These are phyloP conservation scores for Phytophthora litchii DNA, from an alignment of 352 stramenopile species.

Conservation along the genomic window DNA sequence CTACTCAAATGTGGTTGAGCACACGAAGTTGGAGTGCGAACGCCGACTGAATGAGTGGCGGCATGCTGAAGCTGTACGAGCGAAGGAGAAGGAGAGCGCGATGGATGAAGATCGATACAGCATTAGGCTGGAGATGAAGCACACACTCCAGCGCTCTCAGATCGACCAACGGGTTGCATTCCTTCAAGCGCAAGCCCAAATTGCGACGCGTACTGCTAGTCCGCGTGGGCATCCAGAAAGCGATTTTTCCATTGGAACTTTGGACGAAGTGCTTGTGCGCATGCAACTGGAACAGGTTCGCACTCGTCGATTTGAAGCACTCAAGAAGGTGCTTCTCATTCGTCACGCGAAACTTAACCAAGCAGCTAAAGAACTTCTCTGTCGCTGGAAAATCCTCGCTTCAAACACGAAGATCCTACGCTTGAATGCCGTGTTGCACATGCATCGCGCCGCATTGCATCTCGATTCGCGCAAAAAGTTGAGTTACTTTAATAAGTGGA, in stretches of 20 bases:
- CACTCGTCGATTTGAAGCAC: constrained; percentile 61
- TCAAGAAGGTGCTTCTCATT: constrained; percentile 69
- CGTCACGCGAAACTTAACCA: constrained; percentile 47
- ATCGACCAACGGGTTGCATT: constrained; percentile 68
- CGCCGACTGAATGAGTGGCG: constrained; percentile 56
- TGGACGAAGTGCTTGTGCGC: constrained; percentile 70
- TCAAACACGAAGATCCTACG: constrained; percentile 32
- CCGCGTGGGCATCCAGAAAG: constrained; percentile 21
- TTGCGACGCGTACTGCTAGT: constrained; percentile 1
- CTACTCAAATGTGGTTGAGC: constrained; percentile 52
- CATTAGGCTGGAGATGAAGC: constrained; percentile 65
- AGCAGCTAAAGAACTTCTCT: constrained; percentile 37
- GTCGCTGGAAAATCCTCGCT: constrained; percentile 48
- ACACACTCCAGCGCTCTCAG: constrained; percentile 59
- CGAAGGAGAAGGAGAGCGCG: constrained; percentile 54
- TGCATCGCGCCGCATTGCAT: constrained; percentile 44
- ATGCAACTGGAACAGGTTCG: constrained; percentile 70
- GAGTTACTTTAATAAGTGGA: constrained; percentile 47
- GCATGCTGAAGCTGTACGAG: constrained; percentile 57
- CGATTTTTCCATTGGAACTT: constrained; percentile 50
- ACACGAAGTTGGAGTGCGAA: constrained; percentile 54
- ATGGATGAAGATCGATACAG: constrained; percentile 75
- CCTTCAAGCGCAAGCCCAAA: constrained; percentile 44
- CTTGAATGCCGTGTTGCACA: constrained; percentile 47
- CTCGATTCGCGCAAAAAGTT: constrained; percentile 42